Evolutionary conservation across 345 rosid genomes (phyloP).

Genomic region (Salix caprea): DNA sequence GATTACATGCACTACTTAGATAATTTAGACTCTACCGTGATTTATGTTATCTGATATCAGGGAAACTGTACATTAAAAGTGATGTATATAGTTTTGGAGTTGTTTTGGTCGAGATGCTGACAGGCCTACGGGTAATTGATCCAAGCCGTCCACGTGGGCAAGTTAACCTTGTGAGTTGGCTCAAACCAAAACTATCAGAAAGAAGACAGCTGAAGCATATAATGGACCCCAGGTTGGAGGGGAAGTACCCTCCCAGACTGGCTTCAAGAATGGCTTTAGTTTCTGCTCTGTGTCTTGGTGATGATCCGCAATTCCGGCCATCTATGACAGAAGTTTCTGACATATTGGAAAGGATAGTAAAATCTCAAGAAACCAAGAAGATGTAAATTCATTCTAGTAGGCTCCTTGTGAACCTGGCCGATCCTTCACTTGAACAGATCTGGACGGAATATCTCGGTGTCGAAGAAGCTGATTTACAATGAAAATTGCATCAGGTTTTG

Average conservation of each 20-base stretch:
- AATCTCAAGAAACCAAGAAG: too few species aligned
- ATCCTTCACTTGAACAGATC: too few species aligned
- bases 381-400: too few species aligned
- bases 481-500: too few species aligned
- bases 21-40: background rate
- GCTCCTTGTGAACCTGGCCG: too few species aligned
- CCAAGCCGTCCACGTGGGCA: background rate
- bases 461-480: too few species aligned
- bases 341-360: background rate
- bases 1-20: too few species aligned
- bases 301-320: background rate
- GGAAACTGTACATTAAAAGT: background rate
- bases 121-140: conserved; percentile 13
- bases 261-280: background rate
- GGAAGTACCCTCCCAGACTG: background rate
- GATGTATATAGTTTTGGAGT: conserved; percentile 18
- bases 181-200: background rate
- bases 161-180: background rate
- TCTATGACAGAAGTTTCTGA: conserved; percentile 16
- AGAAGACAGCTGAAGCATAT: background rate
- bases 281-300: background rate
- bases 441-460: too few species aligned
- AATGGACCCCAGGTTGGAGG: conserved; percentile 15
- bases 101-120: conserved; percentile 17
- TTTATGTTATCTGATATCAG: background rate